Evolutionary conservation across 2,329 filamentous ascomycete species (phyloP).

Genomic region (Fusarium sarcochroum): DNA sequence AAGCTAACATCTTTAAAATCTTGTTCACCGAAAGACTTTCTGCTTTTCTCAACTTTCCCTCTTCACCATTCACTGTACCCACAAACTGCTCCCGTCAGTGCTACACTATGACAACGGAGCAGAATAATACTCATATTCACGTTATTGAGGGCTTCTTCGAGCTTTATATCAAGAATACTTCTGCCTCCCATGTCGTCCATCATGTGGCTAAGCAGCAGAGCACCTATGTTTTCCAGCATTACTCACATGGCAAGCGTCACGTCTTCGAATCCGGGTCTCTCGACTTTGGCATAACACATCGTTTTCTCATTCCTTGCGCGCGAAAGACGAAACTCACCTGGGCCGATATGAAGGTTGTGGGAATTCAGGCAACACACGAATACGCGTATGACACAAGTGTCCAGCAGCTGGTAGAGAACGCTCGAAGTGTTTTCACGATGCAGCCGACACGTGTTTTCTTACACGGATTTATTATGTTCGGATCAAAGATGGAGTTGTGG

Average conservation of each 20-base stretch:
- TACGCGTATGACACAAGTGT: neutral
- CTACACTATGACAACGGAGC: neutral
- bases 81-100: neutral
- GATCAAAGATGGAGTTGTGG: conserved; percentile 41
- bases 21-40: neutral
- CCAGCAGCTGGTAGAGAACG: neutral
- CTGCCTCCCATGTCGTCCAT: neutral
- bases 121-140: neutral
- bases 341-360: neutral
- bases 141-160: neutral
- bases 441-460: conserved; percentile 44
- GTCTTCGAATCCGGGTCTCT: neutral
- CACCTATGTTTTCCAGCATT: neutral
- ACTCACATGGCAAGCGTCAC: neutral
- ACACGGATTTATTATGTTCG: conserved; percentile 29
- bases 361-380: neutral
- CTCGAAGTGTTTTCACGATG: neutral
- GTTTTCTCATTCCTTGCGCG: neutral
- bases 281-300: no score
- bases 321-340: neutral
- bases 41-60: neutral
- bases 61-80: neutral
- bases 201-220: neutral
- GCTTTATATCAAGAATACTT: neutral
- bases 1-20: neutral